These are phyloP conservation scores for Catunica adiposa DNA, from an alignment of 2,329 filamentous ascomycete genomes.

Conservation along the genomic window DNA sequence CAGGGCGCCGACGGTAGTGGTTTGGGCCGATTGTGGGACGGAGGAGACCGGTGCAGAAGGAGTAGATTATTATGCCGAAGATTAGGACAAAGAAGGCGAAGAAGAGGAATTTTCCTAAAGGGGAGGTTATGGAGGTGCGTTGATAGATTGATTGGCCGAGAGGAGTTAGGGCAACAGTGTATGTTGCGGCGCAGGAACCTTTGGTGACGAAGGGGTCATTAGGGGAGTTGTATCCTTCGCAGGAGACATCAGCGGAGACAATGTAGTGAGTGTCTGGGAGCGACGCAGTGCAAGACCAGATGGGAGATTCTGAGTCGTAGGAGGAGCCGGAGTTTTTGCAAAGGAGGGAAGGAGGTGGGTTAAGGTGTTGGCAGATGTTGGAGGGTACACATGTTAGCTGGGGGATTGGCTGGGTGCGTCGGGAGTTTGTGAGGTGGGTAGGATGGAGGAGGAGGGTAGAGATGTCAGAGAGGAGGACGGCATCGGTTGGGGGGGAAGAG, in stretches of 20 bases:
- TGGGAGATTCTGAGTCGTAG: constrained; percentile 64
- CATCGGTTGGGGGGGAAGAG: constrained; percentile 21
- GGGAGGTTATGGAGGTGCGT: constrained; percentile 24
- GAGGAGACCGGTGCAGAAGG: constrained; percentile 42
- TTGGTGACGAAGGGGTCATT: constrained; percentile 78
- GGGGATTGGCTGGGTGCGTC: constrained; percentile 59
- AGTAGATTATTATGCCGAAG: constrained; percentile 40
- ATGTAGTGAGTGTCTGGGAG: constrained; percentile 50
- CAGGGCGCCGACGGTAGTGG: neutral
- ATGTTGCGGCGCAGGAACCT: constrained; percentile 86
- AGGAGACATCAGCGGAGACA: constrained; percentile 75
- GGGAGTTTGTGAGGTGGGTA: constrained; percentile 49
- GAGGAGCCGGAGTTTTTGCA: constrained; percentile 73
- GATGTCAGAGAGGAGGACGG: constrained; percentile 45
- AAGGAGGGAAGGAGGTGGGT: constrained; percentile 53
- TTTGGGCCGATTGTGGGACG: too few species aligned
- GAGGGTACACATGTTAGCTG: constrained; percentile 64
- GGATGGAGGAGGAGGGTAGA: constrained; percentile 62
- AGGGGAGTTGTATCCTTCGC: constrained; percentile 65
- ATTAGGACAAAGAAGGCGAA: constrained; percentile 47
- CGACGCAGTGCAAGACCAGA: constrained; percentile 69
- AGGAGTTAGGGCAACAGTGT: constrained; percentile 62
- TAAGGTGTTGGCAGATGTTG: constrained; percentile 46
- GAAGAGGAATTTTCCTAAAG: constrained; percentile 19
- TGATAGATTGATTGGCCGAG: constrained; percentile 57